phyloP scores from a whole-genome alignment of 148 eudicot species.

The Rhododendron vialii region DNA sequence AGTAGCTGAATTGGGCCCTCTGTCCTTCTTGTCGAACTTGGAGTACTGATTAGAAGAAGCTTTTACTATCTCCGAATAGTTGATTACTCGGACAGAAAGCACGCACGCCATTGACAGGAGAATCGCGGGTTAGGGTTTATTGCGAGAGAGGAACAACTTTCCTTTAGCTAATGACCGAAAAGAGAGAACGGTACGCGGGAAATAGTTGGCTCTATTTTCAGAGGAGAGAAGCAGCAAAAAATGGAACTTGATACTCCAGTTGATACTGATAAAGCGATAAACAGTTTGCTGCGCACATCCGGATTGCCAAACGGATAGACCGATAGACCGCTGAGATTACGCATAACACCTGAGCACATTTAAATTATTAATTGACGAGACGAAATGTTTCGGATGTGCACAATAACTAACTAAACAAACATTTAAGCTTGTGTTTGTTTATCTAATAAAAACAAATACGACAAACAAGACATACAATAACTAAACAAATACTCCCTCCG shows the following conservation, averaged over 20 bases:
- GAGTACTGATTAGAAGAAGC: background rate
- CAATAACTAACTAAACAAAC: no score
- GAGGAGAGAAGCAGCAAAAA: background rate
- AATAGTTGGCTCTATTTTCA: background rate
- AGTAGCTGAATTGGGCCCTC: constrained; percentile 3
- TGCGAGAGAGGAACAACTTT: background rate
- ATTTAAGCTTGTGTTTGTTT: no score
- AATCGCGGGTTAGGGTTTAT: background rate
- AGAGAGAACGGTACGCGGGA: background rate
- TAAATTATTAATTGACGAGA: no score
- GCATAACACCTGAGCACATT: no score
- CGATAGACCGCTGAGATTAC: no score
- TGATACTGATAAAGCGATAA: no score
- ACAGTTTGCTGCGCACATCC: no score
- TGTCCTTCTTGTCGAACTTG: constrained; percentile 5
- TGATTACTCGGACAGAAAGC: constrained; percentile 4
- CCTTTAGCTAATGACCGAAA: background rate
- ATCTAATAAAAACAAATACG: no score
- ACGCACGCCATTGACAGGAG: constrained; percentile 11
- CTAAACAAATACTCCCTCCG: no score
- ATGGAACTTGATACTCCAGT: background rate
- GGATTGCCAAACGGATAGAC: no score
- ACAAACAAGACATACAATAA: no score
- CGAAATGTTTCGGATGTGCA: no score
- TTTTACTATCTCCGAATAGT: background rate